These are phyloP conservation scores for Nigrospora osmanthi DNA, from an alignment of 2,329 filamentous ascomycete species.

Conservation along the genomic window DNA sequence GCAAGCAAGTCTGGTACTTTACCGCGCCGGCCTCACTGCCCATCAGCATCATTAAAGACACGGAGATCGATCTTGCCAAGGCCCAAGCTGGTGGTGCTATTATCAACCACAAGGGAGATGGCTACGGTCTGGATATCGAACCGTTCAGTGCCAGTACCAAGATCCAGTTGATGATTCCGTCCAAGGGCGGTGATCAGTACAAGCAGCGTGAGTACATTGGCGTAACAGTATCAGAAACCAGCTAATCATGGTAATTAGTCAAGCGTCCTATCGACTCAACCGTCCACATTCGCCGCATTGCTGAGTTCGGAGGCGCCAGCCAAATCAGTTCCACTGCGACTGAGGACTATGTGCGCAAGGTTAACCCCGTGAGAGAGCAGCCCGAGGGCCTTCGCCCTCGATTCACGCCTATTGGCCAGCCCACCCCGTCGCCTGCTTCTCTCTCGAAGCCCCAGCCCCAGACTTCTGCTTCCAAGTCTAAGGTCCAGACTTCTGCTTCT, in stretches of 20 bases:
- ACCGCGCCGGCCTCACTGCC: constrained; percentile 63
- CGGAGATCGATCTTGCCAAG: constrained; percentile 52
- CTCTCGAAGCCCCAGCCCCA: neutral
- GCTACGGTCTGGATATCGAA: constrained; percentile 54
- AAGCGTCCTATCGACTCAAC: constrained; percentile 45
- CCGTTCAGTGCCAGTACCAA: constrained; percentile 39
- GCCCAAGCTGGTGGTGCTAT: constrained; percentile 43
- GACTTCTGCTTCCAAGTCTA: constrained; percentile 4
- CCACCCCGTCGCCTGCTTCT: constrained; percentile 13
- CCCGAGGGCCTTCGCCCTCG: constrained; percentile 60
- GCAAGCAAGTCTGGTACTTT: constrained; percentile 77
- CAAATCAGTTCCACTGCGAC: constrained; percentile 29
- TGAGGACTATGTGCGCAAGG: constrained; percentile 33
- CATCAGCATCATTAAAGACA: constrained; percentile 57
- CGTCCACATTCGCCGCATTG: constrained; percentile 57
- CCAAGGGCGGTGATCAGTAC: constrained; percentile 45
- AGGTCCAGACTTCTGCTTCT: too few species aligned
- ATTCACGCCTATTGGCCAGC: constrained; percentile 57
- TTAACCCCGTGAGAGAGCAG: constrained; percentile 50
- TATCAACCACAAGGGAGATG: constrained; percentile 54
- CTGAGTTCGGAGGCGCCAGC: constrained; percentile 41
- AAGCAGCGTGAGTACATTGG: constrained; percentile 36
- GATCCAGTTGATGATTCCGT: constrained; percentile 55
- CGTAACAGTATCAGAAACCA: constrained; percentile 3
- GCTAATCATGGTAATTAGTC: constrained; percentile 19